These are phyloP conservation scores for Microbotryum silenes-acaulis DNA, from an alignment of 1,284 basidiomycete genomes.

Conservation along the genomic window DNA sequence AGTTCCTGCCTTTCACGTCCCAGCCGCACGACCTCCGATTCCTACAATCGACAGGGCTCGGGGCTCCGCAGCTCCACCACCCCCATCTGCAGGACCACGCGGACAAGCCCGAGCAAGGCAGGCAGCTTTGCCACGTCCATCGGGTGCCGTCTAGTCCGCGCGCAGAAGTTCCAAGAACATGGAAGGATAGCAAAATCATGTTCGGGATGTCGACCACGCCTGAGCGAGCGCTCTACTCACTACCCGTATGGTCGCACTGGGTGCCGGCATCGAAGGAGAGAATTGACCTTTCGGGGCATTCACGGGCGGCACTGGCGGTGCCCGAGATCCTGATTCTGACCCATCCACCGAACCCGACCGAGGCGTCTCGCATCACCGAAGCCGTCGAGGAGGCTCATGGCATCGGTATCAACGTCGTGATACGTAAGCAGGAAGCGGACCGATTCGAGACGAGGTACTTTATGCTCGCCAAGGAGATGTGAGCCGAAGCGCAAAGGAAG, in stretches of 20 bases:
- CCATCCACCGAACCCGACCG: conserved; percentile 30
- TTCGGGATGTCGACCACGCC: conserved; percentile 35
- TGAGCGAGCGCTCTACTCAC: conserved; percentile 31
- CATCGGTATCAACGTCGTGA: conserved; percentile 29
- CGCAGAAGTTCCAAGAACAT: conserved; percentile 4
- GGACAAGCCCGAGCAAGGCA: conserved; percentile 14
- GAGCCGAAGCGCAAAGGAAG: conserved; percentile 16
- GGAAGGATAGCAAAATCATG: conserved; percentile 28
- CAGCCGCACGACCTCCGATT: too few relatives aligned
- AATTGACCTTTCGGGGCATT: neutral
- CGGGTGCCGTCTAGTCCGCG: conserved; percentile 14
- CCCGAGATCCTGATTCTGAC: conserved; percentile 29
- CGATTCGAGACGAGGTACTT: conserved; percentile 35
- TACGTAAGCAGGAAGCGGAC: conserved; percentile 22
- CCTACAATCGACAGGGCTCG: too few relatives aligned
- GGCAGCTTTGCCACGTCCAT: conserved; percentile 18
- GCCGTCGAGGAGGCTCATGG: conserved; percentile 30
- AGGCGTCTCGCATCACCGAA: conserved; percentile 23
- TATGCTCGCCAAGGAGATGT: conserved; percentile 31
- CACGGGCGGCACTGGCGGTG: neutral
- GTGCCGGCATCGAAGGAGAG: conserved; percentile 14
- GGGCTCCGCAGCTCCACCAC: too few relatives aligned
- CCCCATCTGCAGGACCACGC: conserved; percentile 7
- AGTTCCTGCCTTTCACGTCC: too few relatives aligned
- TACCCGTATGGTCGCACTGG: conserved; percentile 35